phyloP scores from a whole-genome alignment of 2,329 filamentous ascomycete species.

The Magnaporthales sp. region DNA sequence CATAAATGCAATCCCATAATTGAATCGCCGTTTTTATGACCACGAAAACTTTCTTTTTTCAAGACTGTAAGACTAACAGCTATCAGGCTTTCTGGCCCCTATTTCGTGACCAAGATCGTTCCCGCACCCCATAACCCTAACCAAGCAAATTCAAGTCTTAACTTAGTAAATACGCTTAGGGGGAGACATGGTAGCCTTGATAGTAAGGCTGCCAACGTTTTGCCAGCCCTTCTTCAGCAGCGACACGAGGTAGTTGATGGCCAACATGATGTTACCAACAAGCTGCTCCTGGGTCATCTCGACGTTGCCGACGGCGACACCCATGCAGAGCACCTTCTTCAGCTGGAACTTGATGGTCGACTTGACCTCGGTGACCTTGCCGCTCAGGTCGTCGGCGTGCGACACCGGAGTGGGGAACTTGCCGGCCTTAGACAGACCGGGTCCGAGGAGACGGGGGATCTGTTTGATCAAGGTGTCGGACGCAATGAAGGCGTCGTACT shows the following conservation, averaged over 20 bases:
- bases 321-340: slow-evolving; percentile 99
- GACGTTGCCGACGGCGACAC: slow-evolving; percentile 22
- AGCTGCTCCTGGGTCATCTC: slow-evolving; percentile 47
- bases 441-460: slow-evolving; percentile 98
- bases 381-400: slow-evolving; percentile 85
- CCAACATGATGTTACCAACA: slow-evolving; percentile 97
- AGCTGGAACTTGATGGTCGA: slow-evolving; percentile 99
- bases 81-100: background rate
- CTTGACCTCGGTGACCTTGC: slow-evolving; percentile 99
- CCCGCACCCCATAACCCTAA: background rate
- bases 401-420: slow-evolving; percentile 99
- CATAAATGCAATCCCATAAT: background rate
- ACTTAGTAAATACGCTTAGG: slow-evolving; percentile 92
- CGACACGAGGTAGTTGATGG: slow-evolving; percentile 99
- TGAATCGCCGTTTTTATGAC: background rate
- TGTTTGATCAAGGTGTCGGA: slow-evolving; percentile 98
- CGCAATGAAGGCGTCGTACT: slow-evolving; percentile 99
- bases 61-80: background rate
- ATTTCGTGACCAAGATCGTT: background rate
- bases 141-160: background rate
- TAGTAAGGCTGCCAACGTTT: slow-evolving; percentile 98
- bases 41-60: background rate
- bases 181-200: slow-evolving; percentile 99
- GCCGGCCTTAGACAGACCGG: slow-evolving; percentile 96
- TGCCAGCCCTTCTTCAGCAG: slow-evolving; percentile 99